Percentiles rank a stretch among this genome's conserved stretches.
Evolutionary conservation across 306 rosid genomes (phyloP).

Genomic region (Rosa multiflora): DNA sequence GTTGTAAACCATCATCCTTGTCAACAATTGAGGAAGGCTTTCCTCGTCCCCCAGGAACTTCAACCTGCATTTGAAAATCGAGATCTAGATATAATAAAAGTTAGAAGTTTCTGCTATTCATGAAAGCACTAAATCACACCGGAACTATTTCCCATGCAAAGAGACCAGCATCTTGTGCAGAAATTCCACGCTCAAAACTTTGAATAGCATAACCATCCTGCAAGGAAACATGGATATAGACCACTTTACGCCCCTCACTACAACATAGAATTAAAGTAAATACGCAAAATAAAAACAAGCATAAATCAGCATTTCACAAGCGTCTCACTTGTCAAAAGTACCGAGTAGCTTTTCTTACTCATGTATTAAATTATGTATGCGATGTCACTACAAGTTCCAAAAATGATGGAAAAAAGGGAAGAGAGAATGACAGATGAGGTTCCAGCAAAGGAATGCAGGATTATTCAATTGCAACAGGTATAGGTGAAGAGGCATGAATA

Average conservation of each 20-base stretch:
- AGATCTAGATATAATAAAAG: conserved; percentile 19
- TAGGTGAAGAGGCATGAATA: neutral
- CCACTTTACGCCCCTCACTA: neutral
- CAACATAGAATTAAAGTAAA: neutral
- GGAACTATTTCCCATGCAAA: conserved; percentile 91
- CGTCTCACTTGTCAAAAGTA: neutral
- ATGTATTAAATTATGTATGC: neutral
- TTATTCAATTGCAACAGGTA: conserved; percentile 1
- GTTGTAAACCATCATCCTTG: conserved; percentile 83
- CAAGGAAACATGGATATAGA: conserved; percentile 6
- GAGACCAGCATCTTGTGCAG: conserved; percentile 68
- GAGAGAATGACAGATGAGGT: neutral
- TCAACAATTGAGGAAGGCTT: conserved; percentile 57
- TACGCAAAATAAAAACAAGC: neutral
- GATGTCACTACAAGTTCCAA: neutral
- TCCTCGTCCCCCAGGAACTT: conserved; percentile 65
- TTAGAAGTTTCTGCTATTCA: conserved; percentile 5
- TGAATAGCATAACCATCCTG: conserved; percentile 81
- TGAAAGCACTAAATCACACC: conserved; percentile 45
- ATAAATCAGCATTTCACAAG: neutral
- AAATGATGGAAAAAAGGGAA: too few relatives aligned
- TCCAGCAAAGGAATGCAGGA: neutral
- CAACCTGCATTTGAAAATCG: conserved; percentile 57
- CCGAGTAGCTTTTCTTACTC: neutral
- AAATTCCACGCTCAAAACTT: conserved; percentile 81